Conservation (phyloP, 495 filamentous ascomycete species). For the Acidiella bohemica region DNA sequence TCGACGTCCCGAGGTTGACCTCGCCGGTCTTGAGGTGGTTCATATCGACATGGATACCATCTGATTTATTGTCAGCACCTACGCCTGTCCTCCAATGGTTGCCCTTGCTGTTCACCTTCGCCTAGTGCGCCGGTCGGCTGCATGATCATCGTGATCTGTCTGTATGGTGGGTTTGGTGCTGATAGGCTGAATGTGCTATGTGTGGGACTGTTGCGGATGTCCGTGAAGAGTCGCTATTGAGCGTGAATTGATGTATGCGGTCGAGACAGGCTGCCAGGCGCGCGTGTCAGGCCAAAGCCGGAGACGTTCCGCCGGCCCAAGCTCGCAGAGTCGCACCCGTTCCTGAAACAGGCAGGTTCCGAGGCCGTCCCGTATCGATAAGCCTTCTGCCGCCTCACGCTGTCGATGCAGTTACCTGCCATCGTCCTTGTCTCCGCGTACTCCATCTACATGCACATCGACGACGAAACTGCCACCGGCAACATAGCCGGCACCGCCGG, state of each 20-base stretch:
- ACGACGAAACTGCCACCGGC: no score
- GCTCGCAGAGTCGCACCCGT: slow-evolving; percentile 3
- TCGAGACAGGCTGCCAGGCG: no score
- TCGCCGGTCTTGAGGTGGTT: slow-evolving; percentile 83
- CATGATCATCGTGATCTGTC: slow-evolving; percentile 2
- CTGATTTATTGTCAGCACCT: no score
- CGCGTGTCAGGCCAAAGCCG: slow-evolving; percentile 2
- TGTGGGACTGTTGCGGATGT: not conserved
- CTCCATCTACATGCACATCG: no score
- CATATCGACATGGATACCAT: slow-evolving; percentile 99
- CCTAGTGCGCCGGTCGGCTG: slow-evolving; percentile 30
- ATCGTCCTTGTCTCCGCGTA: no score
- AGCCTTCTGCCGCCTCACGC: not conserved
- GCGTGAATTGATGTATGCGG: no score
- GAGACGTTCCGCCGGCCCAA: slow-evolving; percentile 1
- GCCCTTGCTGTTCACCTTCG: no score
- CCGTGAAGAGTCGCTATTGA: no score
- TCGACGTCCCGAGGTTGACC: slow-evolving; percentile 89
- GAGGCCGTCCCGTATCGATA: not conserved
- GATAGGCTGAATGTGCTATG: not conserved
- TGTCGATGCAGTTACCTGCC: no score
- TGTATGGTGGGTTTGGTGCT: not conserved
- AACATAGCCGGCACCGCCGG: no score
- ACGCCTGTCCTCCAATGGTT: no score
- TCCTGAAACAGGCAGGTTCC: no score